Evolutionary conservation across 2,329 filamentous ascomycete species (phyloP).

Genomic region (Diaporthe vaccinii): DNA sequence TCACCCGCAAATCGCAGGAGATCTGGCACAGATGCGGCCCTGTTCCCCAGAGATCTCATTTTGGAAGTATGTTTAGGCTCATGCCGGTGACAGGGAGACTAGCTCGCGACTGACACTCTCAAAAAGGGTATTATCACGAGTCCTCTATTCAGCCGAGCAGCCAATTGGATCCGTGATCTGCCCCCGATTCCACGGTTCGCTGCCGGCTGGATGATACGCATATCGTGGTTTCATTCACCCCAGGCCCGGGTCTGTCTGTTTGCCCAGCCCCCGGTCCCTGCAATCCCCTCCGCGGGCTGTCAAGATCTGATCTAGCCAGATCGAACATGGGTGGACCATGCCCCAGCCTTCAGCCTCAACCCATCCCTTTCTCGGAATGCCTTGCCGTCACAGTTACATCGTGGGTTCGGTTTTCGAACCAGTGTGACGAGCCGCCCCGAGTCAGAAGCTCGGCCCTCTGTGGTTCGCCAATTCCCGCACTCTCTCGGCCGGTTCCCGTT

Average conservation of each 20-base stretch:
- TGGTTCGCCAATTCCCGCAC: conserved; percentile 17
- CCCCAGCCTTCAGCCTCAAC: conserved; percentile 11
- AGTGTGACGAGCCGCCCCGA: conserved; percentile 16
- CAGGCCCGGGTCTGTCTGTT: conserved; percentile 1
- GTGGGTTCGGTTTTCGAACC: conserved; percentile 12
- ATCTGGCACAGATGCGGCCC: neutral
- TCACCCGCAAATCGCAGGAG: neutral
- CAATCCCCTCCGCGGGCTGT: neutral
- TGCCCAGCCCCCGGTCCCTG: neutral
- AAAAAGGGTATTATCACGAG: conserved; percentile 33
- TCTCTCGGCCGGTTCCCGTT: conserved; percentile 12
- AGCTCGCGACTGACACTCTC: conserved; percentile 27
- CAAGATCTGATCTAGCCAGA: conserved; percentile 19
- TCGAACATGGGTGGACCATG: conserved; percentile 19
- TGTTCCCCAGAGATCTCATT: conserved; percentile 15
- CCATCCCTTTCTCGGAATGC: conserved; percentile 29
- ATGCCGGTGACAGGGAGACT: conserved; percentile 25
- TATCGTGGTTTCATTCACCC: conserved; percentile 9
- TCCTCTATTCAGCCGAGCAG: neutral
- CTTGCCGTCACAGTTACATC: conserved; percentile 30
- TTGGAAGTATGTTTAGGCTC: conserved; percentile 22
- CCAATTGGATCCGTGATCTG: conserved; percentile 12
- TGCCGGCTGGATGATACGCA: conserved; percentile 14
- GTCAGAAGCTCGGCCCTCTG: conserved; percentile 6
- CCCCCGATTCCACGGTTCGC: conserved; percentile 9